Conservation (phyloP, 2,329 filamentous ascomycete species). For the Clonostachys byssicola region DNA sequence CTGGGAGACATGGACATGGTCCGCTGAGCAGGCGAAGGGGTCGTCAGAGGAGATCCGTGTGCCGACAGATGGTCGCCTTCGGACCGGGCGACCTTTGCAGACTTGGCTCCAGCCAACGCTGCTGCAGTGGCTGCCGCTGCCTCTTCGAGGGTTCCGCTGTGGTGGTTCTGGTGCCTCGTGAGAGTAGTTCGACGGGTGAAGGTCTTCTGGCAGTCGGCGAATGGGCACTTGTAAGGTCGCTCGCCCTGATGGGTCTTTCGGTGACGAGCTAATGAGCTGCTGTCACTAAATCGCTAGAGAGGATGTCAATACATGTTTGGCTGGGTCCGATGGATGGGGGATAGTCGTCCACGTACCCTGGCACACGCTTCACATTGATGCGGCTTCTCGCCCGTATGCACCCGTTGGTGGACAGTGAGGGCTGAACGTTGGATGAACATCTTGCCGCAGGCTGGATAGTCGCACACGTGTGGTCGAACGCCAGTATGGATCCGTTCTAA, state of each 20-base stretch:
- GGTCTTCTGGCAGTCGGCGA: slow-evolving; percentile 96
- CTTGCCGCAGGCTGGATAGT: slow-evolving; percentile 84
- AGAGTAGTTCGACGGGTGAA: slow-evolving; percentile 94
- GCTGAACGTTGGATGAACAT: slow-evolving; percentile 97
- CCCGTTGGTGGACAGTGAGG: slow-evolving; percentile 88
- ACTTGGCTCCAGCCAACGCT: slow-evolving; percentile 60
- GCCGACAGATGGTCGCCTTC: slow-evolving; percentile 69
- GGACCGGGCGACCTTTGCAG: slow-evolving; percentile 48
- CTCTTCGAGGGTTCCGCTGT: slow-evolving; percentile 92
- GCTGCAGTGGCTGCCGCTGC: slow-evolving; percentile 85
- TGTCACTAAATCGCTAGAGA: slow-evolving; percentile 70
- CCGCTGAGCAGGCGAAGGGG: slow-evolving; percentile 79
- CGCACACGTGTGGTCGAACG: slow-evolving; percentile 86
- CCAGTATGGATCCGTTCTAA: slow-evolving; percentile 94
- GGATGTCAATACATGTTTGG: not conserved
- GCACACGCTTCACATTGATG: slow-evolving; percentile 96
- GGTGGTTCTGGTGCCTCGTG: slow-evolving; percentile 92
- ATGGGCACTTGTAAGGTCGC: slow-evolving; percentile 95
- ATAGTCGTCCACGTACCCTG: slow-evolving; percentile 57
- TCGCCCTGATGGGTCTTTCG: slow-evolving; percentile 94
- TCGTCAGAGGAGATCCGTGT: slow-evolving; percentile 71
- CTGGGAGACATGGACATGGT: slow-evolving; percentile 76
- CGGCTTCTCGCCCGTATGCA: slow-evolving; percentile 97
- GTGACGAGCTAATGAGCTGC: slow-evolving; percentile 88
- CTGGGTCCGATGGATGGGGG: not conserved